Base-by-base conservation (phyloP, 2,329 filamentous ascomycete species). In the Chalaropsis ovoidea region DNA sequence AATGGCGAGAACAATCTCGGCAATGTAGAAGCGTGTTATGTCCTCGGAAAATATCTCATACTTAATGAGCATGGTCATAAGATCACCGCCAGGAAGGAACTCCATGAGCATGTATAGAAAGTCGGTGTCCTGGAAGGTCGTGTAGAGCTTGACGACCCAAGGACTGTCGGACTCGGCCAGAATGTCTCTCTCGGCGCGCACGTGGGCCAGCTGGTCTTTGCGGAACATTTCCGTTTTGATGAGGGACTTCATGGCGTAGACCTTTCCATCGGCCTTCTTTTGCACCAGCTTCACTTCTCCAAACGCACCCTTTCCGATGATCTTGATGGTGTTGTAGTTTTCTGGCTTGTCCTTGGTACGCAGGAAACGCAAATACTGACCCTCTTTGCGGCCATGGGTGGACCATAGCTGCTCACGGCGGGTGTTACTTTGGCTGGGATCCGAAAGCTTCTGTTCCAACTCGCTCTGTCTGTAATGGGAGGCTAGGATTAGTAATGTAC, bases 61-160 rank as follows among this genome's bases (percentile, higher is more conserved):
- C 81, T 97, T 99, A 80, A 99, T 99, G 71, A 99, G 81, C 94
- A 99, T 99, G 2, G 94, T 99, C 94, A 99, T 99, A 75, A 99
- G 77, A 78, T 99, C 94, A 76, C 94, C 94, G 76, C 94, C 94
- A 7, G 94, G 94, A 75, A 99, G 82, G 77, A 97, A 99, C 77
- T 99, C 94, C 94, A 99, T 99, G 68, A 99, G 81, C 87, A 99
- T 94, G 80, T 99, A 99, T 43, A 99, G 80, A 78, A 96, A 99
- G 70, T 94, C 93, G 58, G 84, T 82, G 74, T 99, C 94, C 77
- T 99, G 94, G 81, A 99, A 99, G 0, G 94, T 97, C 13, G 94
- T 96, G 79, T 90, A 95, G 69, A 99, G 85, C 81, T 96, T 99
- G 72, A 99, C 94, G 17, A 99, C 90, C 94, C 94, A 99, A 4